Base-by-base conservation (phyloP, 345 rosid genomes). In the Cardamine resedifolia region DNA sequence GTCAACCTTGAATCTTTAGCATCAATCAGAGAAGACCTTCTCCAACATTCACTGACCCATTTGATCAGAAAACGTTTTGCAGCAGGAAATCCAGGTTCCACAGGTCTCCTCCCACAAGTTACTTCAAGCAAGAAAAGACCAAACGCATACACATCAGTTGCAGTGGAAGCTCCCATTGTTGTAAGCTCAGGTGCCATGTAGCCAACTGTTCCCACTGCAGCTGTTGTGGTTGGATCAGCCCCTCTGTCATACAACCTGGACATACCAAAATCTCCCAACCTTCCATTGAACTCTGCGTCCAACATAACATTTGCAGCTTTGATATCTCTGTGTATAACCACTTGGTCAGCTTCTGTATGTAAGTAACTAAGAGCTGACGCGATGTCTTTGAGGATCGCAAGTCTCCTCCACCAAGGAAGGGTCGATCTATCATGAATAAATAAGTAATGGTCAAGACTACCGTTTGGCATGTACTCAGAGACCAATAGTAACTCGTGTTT, bases 241-340 rank as follows among this genome's bases (percentile, higher is more conserved):
- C 95, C 96, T 50, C 86, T 91, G 47, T 87, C 96, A 10, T 87
- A 86, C 64, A 94, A 58, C 81, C 86, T 88, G 3, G 99, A 93
- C 16, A 95, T 88, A 24, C 99, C 99, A 36, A 95, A 95, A 81
- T 90, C 99, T 2, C 99, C 96, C 19, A 91, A 83, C 79, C 81
- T 87, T 30, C 96, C 99, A 15, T 86, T 88, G 45, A 88, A 61
- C 12, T 89, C 93, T 2, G 78, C 50, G 63, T 95, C 88, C 27
- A 83, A 61, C 57, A 83, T 79, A 14, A 83, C 68, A 27, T 85
- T 85, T 24, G 81, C 68, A 21, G 89, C 83, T 75, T 85, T 85
- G 49, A 85, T 69, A 18, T 85, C 89, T 77, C 87, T 74, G 28
- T 85, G 89, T 24, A 83, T 58, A 19, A 85, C 85, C 16, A 83